phyloP scores from a whole-genome alignment of 2,329 filamentous ascomycete genomes.

The Graphium sp. region DNA sequence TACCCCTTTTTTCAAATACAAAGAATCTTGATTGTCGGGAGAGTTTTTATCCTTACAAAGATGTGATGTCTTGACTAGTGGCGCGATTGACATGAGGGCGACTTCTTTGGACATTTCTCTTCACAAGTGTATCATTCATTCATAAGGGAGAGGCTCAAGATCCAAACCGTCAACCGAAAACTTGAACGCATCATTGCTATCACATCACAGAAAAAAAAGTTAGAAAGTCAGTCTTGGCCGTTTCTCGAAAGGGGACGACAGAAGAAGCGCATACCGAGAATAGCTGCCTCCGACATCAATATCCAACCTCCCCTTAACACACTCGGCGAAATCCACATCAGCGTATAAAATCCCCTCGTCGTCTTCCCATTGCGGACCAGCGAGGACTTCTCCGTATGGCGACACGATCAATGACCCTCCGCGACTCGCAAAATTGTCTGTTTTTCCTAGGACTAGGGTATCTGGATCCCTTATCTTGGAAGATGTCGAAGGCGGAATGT shows the following conservation, averaged over 20 bases:
- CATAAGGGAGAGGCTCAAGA: constrained; percentile 38
- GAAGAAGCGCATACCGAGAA: constrained; percentile 39
- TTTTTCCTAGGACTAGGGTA: too few relatives aligned
- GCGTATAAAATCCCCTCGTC: constrained; percentile 46
- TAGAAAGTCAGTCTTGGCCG: constrained; percentile 5
- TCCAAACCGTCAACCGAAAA: constrained; percentile 42
- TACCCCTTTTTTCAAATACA: neutral
- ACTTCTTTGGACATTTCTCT: constrained; percentile 1
- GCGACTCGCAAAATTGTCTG: constrained; percentile 37
- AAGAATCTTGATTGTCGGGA: neutral
- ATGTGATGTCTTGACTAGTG: too few relatives aligned
- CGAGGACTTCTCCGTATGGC: constrained; percentile 63
- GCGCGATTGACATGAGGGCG: too few relatives aligned
- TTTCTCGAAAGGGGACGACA: neutral
- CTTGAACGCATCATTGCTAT: constrained; percentile 43
- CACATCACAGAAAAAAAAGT: neutral
- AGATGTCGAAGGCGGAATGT: too few relatives aligned
- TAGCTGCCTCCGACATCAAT: constrained; percentile 77
- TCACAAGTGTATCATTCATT: constrained; percentile 4
- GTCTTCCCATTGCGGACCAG: constrained; percentile 74
- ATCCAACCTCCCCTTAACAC: constrained; percentile 64
- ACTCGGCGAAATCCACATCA: constrained; percentile 79
- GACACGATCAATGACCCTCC: constrained; percentile 74
- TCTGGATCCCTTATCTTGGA: too few relatives aligned
- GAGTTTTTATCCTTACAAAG: neutral